Conservation (phyloP, 768 basidiomycete species). For the Thelephora aurantiotincta region DNA sequence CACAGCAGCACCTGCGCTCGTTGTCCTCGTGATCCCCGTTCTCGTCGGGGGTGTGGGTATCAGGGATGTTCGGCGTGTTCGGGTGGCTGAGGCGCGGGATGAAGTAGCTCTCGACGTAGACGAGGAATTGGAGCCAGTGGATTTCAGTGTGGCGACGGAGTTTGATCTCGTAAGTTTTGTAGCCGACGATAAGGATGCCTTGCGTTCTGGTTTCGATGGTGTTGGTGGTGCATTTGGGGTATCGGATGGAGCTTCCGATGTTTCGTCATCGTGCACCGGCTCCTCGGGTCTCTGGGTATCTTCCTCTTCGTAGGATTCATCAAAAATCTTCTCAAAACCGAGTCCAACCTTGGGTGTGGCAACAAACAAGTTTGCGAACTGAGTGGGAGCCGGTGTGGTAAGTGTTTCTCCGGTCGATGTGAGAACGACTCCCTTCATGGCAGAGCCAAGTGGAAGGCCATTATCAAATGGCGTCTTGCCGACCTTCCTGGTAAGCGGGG, state of each 20-base stretch:
- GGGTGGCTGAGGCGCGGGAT: background rate
- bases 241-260: constrained; percentile 14
- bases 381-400: constrained; percentile 54
- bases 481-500: constrained; percentile 32
- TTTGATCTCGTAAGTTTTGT: background rate
- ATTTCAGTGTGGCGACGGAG: background rate
- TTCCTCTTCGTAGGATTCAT: constrained; percentile 30
- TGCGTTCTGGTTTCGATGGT: constrained; percentile 19
- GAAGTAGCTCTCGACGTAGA: background rate
- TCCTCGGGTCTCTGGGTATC: constrained; percentile 16
- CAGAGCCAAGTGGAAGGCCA: constrained; percentile 16
- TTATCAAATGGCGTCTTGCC: constrained; percentile 9
- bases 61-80: background rate
- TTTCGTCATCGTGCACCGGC: constrained; percentile 15
- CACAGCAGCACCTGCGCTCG: background rate
- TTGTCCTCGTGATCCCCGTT: background rate
- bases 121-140: background rate
- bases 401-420: constrained; percentile 67
- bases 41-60: background rate
- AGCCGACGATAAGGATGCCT: background rate
- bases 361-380: constrained; percentile 52
- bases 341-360: constrained; percentile 58
- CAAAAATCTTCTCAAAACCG: constrained; percentile 69
- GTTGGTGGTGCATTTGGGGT: constrained; percentile 23
- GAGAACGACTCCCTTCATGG: constrained; percentile 52